Evolutionary conservation across 345 rosid species (phyloP).

Genomic region (Hibiscus syriacus): DNA sequence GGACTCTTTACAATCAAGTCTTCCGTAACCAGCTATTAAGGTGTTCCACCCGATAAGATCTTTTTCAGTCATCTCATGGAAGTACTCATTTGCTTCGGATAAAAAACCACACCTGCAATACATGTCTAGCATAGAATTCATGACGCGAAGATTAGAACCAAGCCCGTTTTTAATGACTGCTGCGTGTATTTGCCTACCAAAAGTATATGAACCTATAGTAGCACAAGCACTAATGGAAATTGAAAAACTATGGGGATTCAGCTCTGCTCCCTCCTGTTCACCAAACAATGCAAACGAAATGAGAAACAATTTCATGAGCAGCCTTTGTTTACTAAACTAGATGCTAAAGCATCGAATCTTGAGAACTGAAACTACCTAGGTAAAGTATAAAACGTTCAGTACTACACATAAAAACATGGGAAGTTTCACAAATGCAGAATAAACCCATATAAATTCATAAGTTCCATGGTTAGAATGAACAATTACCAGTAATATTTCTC

Average conservation of each 20-base stretch:
- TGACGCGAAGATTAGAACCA: constrained; percentile 64
- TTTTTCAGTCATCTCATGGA: constrained; percentile 61
- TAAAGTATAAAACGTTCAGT: too few relatives aligned
- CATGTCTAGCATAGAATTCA: constrained; percentile 82
- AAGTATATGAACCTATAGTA: constrained; percentile 41
- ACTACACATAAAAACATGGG: neutral
- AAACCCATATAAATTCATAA: neutral
- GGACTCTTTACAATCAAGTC: constrained; percentile 42
- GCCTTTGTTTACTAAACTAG: neutral
- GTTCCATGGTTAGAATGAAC: neutral
- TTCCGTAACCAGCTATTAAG: constrained; percentile 65
- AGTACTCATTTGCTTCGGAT: constrained; percentile 49
- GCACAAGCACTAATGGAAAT: constrained; percentile 86
- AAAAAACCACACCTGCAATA: constrained; percentile 73
- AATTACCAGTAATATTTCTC: constrained; percentile 60
- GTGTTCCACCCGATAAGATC: constrained; percentile 86
- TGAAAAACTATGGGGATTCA: constrained; percentile 60
- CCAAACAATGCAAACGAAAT: constrained; percentile 11
- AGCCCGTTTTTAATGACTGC: constrained; percentile 50
- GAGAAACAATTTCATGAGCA: constrained; percentile 2
- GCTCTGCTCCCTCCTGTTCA: constrained; percentile 52
- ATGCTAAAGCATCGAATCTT: neutral
- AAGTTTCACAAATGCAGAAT: too few relatives aligned
- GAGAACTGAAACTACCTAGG: neutral
- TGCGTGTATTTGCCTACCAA: constrained; percentile 64